Base-by-base conservation (phyloP, 192 early-diverging fungal species). In the Powellomyces hirtus region DNA sequence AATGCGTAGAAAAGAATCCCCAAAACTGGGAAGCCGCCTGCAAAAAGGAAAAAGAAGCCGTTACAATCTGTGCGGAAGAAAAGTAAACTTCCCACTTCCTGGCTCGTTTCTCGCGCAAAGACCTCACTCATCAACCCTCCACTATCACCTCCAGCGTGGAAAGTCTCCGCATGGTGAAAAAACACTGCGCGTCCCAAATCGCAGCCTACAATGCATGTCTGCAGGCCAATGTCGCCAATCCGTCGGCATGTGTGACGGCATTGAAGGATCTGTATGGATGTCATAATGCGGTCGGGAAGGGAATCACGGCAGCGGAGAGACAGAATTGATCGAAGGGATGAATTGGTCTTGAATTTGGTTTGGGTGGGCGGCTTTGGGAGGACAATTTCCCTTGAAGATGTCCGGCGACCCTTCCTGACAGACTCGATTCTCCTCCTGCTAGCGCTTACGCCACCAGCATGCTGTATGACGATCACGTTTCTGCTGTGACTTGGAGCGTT, bases 31-130 rank as follows among this genome's bases (percentile, higher is more conserved):
- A 74, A 37, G 4, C 42, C 3, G 52, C 22, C 13, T 74, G 73
- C 66, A 33, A 38, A 36, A 35, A 37, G 26, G 66, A 74, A 45
- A 74, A 74, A 33, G 24, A 36, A 2, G 73, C 73, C 4, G 59
- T 74, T 29, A 68, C 73, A 22, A 51, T 40, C 1, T 74, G 73
- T 38, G 73, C 73, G 20, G 73, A 66, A 38, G 66, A 68, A 68
- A 74, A 74, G 70, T 72, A 58, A 13, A 42, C 10, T 42, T 42
- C 18, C 18, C 8, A 8, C 18, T 42, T 42, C 18, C 18, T 42
- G 8, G 40, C 40, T 42, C 40, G 10, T 18, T 18, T 11, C 18
- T 42, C 40, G 44, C 44, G 27, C 57, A 6, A 6, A 7, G 35
- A 33, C 10, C 59, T 42, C 59, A 14, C 22, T 26, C 36, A 13